Percentiles rank a stretch among this genome's conserved stretches.
These are phyloP conservation scores for Carex pumila DNA, from an alignment of 176 grass and related monocot genomes.

Conservation along the genomic window DNA sequence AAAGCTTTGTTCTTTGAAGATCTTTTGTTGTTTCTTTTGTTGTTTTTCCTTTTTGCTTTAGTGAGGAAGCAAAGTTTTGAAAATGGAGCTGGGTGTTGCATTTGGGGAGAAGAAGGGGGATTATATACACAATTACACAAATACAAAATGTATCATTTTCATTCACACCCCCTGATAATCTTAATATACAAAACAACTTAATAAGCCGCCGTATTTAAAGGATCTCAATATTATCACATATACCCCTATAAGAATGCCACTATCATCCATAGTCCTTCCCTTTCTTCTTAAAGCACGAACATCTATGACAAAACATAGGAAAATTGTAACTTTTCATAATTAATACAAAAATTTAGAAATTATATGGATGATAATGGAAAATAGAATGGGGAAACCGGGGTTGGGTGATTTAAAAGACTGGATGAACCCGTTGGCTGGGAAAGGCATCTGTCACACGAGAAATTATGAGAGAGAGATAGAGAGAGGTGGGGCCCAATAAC, in stretches of 20 bases:
- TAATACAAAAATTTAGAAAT: background rate
- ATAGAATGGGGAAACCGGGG: background rate
- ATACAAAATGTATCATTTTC: background rate
- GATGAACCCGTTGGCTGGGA: background rate
- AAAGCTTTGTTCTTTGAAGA: background rate
- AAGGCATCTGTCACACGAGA: background rate
- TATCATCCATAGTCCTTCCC: background rate
- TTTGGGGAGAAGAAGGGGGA: background rate
- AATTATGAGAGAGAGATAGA: constrained; percentile 1
- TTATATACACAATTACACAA: constrained; percentile 11
- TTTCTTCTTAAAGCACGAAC: background rate
- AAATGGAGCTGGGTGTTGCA: background rate
- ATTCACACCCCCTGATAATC: background rate
- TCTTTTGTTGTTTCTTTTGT: background rate
- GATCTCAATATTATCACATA: background rate
- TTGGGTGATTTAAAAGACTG: background rate
- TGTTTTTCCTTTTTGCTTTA: background rate
- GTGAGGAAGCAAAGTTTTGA: background rate
- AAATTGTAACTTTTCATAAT: background rate
- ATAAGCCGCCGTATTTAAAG: too few relatives aligned
- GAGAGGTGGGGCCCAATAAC: background rate
- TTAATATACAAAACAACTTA: background rate
- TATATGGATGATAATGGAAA: background rate
- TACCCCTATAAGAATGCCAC: background rate
- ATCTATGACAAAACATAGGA: too few relatives aligned